Evolutionary conservation across 2,329 filamentous ascomycete genomes (phyloP), one percentile per base, ranked within the genome.

Genomic region (Neophaeococcomyces aloes): DNA sequence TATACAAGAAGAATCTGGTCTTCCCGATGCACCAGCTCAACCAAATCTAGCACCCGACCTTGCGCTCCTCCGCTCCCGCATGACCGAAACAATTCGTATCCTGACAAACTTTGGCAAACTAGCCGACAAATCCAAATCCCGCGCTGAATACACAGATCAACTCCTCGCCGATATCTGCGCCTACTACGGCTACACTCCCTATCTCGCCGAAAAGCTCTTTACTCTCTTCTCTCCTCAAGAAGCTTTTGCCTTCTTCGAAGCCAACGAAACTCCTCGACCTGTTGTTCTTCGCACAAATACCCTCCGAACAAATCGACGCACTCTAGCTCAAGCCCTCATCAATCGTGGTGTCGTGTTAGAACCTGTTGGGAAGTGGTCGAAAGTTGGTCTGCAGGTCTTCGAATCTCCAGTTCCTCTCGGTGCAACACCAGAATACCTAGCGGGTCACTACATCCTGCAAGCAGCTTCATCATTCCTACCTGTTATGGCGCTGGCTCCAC

Each of bases 281-380:
- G 81, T 98, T 46, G 91, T 98, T 53, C 93, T 98, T 61, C 81
- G 91, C 59, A 96, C 91, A 50, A 98, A 98, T 66, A 98, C 89
- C 7, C 76, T 98, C 47, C 83, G 86, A 55, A 81, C 79, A 13
- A 78, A 80, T 57, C 70, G 79, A 53, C 68, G 79, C 53, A 88
- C 94, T 50, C 81, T 98, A 14, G 91, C 91, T 7, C 88, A 95
- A 63, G 77, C 88, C 1, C 75, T 95, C 48, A 95, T 95, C 72
- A 94, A 94, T 68, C 84, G 89, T 51, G 91, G 91, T 52, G 91
- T 98, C 38, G 93, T 88, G 11, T 76, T 98, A 30, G 89, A 98
- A 65, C 91, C 91, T 2, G 86, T 98, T 14, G 91, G 91, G 49
- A 96, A 96, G 65, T 98, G 91, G 91, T 91, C 84, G 55, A 98